Percentiles rank a stretch among this genome's conserved stretches.
Conservation (phyloP, 108 stramenopile species). For the Aurantiochytrium sp. region DNA sequence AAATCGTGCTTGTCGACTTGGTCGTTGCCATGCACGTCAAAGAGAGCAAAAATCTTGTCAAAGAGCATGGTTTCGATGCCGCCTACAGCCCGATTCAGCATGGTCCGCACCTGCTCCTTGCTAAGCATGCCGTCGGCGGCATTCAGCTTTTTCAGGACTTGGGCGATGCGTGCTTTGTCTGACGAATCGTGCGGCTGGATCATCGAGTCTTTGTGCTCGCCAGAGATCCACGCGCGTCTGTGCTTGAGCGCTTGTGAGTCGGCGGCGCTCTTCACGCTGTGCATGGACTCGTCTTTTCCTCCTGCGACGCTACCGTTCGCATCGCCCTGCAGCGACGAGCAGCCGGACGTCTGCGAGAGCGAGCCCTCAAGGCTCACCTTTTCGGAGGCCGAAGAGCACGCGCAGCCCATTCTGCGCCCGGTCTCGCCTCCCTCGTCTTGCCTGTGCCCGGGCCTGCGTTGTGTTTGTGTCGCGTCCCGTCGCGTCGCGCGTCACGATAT, state of each 20-base stretch:
- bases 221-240: background rate
- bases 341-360: no score
- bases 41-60: conserved; percentile 15
- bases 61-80: background rate
- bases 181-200: background rate
- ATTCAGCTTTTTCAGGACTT: background rate
- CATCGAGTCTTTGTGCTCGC: background rate
- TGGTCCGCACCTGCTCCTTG: background rate
- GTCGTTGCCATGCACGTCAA: background rate
- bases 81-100: background rate
- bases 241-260: background rate
- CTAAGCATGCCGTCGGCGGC: background rate
- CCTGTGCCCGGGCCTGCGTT: no score
- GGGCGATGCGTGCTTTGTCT: background rate
- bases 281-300: no score
- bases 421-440: no score
- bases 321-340: no score
- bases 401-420: no score
- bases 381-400: no score
- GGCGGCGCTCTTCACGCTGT: background rate
- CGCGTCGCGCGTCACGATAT: no score
- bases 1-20: background rate
- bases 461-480: no score
- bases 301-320: no score
- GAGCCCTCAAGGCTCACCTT: no score